Evolutionary conservation across 495 filamentous ascomycete species (phyloP), one percentile per base, ranked within the genome.

Genomic region (Collariella sp.): DNA sequence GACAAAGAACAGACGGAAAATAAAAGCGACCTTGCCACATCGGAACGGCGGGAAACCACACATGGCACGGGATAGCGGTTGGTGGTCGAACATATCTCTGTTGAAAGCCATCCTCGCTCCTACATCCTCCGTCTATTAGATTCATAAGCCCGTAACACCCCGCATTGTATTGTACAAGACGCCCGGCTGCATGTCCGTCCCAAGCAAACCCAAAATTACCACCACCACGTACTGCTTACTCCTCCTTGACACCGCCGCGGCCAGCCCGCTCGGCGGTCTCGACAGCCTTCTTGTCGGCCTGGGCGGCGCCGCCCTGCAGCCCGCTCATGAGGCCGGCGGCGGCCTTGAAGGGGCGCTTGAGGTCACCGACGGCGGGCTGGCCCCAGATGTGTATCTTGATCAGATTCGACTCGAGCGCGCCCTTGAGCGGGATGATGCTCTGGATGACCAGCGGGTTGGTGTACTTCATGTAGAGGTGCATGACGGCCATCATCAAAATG

Each of bases 391-490:
- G 86, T 66, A 98, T 91, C 84, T 96, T 95, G 72, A 89, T 80
- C 65, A 96, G 74, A 76, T 96, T 97, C 71, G 85, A 76, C 76
- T 98, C 93, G 72, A 97, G 79, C 11, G 88, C 93, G 63, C 86
- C 78, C 84, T 98, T 98, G 67, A 97, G 78, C 29, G 93, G 93
- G 68, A 98, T 91, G 79, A 98, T 95, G 66, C 85, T 90, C 81
- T 98, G 93, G 79, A 98, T 94, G 66, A 97, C 74, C 35, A 98
- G 87, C 33, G 93, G 93, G 83, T 96, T 98, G 75, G 91, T 96
- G 85, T 96, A 97, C 73, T 95, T 88, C 77, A 98, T 84, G 83
- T 97, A 97, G 60, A 96, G 56, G 76, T 96, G 93, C 93, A 98
- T 97, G 66, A 96, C 84, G 57, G 72, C 81, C 93, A 97, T 97